Evolutionary conservation across 371 early-diverging fungal genomes (phyloP).

Genomic region (Circinella umbellata): DNA sequence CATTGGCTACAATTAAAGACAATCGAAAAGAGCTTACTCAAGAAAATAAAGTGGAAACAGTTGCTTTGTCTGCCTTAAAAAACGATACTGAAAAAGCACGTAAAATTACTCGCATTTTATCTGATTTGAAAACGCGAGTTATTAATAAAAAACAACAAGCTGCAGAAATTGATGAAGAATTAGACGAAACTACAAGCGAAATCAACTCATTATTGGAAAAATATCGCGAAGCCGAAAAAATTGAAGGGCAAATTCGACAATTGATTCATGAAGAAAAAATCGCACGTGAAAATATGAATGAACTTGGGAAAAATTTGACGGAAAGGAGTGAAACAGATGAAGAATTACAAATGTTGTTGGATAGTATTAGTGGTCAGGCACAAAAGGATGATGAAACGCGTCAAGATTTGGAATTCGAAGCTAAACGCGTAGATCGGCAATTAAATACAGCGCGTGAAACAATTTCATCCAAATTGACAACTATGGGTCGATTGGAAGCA

Average conservation of each 20-base stretch:
- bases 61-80: slow-evolving; percentile 70
- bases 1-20: slow-evolving; percentile 82
- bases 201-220: slow-evolving; percentile 43
- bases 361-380: slow-evolving; percentile 12
- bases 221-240: slow-evolving; percentile 38
- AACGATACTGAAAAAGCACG: slow-evolving; percentile 78
- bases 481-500: slow-evolving; percentile 30
- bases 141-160: slow-evolving; percentile 42
- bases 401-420: slow-evolving; percentile 18
- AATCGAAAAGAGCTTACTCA: slow-evolving; percentile 74
- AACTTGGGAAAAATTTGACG: slow-evolving; percentile 51
- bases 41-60: slow-evolving; percentile 71
- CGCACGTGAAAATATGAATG: slow-evolving; percentile 41
- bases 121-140: slow-evolving; percentile 37
- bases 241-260: slow-evolving; percentile 36
- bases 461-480: slow-evolving; percentile 25
- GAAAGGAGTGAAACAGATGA: slow-evolving; percentile 58
- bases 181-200: slow-evolving; percentile 38
- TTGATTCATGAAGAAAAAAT: slow-evolving; percentile 43
- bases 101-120: slow-evolving; percentile 47
- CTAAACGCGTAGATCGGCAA: slow-evolving; percentile 19
- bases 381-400: slow-evolving; percentile 20
- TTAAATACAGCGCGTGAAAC: slow-evolving; percentile 16
- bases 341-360: slow-evolving; percentile 53
- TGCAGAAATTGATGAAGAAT: slow-evolving; percentile 47